Base-by-base conservation (phyloP, 768 basidiomycete genomes). In the Suillus variegatus region DNA sequence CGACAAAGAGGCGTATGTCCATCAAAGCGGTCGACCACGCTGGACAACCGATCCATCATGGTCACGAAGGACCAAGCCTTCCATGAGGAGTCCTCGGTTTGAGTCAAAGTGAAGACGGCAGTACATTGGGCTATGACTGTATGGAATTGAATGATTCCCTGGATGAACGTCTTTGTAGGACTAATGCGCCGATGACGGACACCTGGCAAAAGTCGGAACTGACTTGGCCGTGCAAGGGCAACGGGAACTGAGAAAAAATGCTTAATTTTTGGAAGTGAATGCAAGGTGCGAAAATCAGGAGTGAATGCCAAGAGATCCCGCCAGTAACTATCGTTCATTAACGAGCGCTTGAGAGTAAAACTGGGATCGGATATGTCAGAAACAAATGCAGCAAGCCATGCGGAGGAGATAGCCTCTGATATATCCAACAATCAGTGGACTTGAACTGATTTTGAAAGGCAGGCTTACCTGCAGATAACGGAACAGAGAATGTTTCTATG, bases 231-330 rank as follows among this genome's bases (percentile, higher is more conserved):
- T 9, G 60, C 64, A 51, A 18, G 6, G 28, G 41, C 8, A 8
- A 64, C 25, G 13, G 64, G 60, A 10, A 2, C 14, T 5, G 58
- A 60, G 22, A 64, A 64, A 61, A 64, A 62, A 6, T 44, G 16
- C 44, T 49, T 14, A 14, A 64, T 60, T 18, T 61, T 41, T 18
- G 43, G 47, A 46, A 64, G 56, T 12, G 64, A 9, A 10, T 61
- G 64, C 28, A 61, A 46, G 40, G 64, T 64, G 7, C 44, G 60
- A 61, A 41, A 61, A 51, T 62, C 55, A 35, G 43, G 64, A 62
- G 60, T 63, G 32, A 61, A 64, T 9, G 55, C 60, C 38, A 62
- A 46, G 20, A 64, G 64, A 60, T 61, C 60, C 8, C 60, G 64
- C 64, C 64, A 62, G 32, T 64, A 64, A 47, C 64, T 36, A 32